A percentile compares a stretch with the other conserved stretches of the same genome.
Conservation (phyloP, 2,329 filamentous ascomycete species). For the Leptographium flavum region DNA sequence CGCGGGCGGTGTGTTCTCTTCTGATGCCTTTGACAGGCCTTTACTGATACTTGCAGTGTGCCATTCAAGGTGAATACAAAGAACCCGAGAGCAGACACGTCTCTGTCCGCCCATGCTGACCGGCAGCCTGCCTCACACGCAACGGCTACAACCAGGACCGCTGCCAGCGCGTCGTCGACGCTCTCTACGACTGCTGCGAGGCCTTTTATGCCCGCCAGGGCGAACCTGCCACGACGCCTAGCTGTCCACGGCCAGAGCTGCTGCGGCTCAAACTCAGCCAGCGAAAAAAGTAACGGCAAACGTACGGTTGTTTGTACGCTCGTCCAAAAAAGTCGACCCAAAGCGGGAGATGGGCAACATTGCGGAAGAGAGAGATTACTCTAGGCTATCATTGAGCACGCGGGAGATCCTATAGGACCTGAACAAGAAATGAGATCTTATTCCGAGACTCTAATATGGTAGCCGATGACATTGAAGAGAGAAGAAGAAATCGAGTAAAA, state of each 20-base stretch:
- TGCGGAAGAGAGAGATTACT: conserved; percentile 59
- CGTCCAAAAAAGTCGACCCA: conserved; percentile 24
- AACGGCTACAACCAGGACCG: conserved; percentile 77
- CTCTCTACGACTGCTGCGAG: conserved; percentile 87
- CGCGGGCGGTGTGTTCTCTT: conserved; percentile 51
- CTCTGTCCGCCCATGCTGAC: background rate
- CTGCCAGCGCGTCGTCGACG: conserved; percentile 65
- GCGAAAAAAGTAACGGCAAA: conserved; percentile 20
- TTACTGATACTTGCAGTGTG: conserved; percentile 43
- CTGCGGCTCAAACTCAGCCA: conserved; percentile 79
- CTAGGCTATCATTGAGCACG: conserved; percentile 98
- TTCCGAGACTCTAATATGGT: conserved; percentile 99
- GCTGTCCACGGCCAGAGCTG: conserved; percentile 72
- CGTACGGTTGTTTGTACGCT: conserved; percentile 19
- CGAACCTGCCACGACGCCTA: conserved; percentile 59
- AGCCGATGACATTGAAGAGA: conserved; percentile 64
- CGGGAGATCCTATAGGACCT: conserved; percentile 68
- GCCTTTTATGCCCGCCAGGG: conserved; percentile 72
- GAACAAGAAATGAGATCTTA: conserved; percentile 86
- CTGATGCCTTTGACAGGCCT: background rate
- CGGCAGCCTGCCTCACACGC: conserved; percentile 64
- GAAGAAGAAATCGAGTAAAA: conserved; percentile 26
- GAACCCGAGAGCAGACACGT: background rate
- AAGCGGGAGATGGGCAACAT: conserved; percentile 45
- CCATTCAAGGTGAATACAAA: conserved; percentile 59